Evolutionary conservation across 2,329 filamentous ascomycete genomes (phyloP).

Genomic region (Fusarium miscanthi): DNA sequence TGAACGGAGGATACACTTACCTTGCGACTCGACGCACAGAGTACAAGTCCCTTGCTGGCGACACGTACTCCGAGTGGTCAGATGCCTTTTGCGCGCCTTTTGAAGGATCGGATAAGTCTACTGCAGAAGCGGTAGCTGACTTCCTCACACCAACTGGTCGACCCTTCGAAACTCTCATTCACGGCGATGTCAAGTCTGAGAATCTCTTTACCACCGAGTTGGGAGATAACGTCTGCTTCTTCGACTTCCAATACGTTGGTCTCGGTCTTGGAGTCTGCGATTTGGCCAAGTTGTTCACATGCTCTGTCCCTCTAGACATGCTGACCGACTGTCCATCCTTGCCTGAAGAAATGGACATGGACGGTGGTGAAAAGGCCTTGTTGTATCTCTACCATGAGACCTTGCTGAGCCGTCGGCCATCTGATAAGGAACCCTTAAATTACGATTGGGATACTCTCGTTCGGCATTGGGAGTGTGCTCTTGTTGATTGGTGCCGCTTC

Average conservation of each 20-base stretch:
- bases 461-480: conserved; percentile 72
- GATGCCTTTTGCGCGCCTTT: conserved; percentile 56
- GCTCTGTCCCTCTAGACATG: conserved; percentile 68
- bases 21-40: conserved; percentile 71
- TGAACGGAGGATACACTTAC: conserved; percentile 77
- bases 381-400: conserved; percentile 60
- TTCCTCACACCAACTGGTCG: conserved; percentile 60
- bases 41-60: conserved; percentile 59
- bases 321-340: conserved; percentile 52
- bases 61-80: conserved; percentile 66
- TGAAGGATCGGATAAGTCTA: conserved; percentile 44
- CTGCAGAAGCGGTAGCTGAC: conserved; percentile 64
- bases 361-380: conserved; percentile 61
- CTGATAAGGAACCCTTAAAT: neutral
- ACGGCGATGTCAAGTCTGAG: conserved; percentile 77
- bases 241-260: conserved; percentile 77
- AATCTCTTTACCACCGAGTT: conserved; percentile 69
- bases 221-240: conserved; percentile 68
- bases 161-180: conserved; percentile 67
- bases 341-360: conserved; percentile 59
- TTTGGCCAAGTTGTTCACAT: conserved; percentile 74
- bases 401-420: conserved; percentile 44
- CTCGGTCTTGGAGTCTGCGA: conserved; percentile 73
- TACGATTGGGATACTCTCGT: conserved; percentile 67
- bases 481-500: conserved; percentile 75